Percentiles rank a stretch among this genome's conserved stretches.
These are phyloP conservation scores for Ogataea sp. DNA, from an alignment of 805 yeast species.

Conservation along the genomic window DNA sequence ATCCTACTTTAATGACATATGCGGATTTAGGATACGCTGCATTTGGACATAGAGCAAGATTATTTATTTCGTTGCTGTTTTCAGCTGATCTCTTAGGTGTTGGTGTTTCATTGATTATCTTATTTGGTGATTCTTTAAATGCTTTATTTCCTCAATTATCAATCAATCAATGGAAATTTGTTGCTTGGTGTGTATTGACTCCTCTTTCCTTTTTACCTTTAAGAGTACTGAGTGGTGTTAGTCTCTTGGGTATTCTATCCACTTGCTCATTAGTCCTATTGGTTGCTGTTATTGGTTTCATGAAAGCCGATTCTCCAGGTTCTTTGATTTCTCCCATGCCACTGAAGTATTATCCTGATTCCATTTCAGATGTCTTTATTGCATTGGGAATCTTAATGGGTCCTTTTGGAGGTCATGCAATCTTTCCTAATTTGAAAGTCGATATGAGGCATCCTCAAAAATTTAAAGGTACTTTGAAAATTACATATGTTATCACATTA, in stretches of 20 bases:
- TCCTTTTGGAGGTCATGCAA: conserved; percentile 82
- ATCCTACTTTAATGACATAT: conserved; percentile 73
- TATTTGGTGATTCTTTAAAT: conserved; percentile 79
- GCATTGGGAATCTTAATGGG: conserved; percentile 63
- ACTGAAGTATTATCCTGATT: conserved; percentile 32
- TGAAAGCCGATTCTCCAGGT: conserved; percentile 39
- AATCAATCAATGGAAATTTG: conserved; percentile 48
- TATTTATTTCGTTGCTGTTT: conserved; percentile 64
- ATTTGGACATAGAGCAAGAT: conserved; percentile 69
- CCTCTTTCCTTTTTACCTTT: conserved; percentile 69
- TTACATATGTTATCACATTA: conserved; percentile 52
- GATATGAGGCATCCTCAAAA: conserved; percentile 70
- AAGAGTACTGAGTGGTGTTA: conserved; percentile 43
- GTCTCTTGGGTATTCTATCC: conserved; percentile 48
- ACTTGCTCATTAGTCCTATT: conserved; percentile 42
- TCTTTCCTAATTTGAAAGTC: conserved; percentile 67
- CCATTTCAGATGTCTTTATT: conserved; percentile 31
- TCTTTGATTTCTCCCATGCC: conserved; percentile 41
- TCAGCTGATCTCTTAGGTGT: conserved; percentile 73
- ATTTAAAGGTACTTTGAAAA: conserved; percentile 41
- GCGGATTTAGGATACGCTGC: conserved; percentile 87
- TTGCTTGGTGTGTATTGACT: conserved; percentile 63
- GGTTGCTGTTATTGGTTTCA: conserved; percentile 39
- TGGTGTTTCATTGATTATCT: conserved; percentile 72
- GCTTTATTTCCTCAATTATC: conserved; percentile 54